Evolutionary conservation across 2,329 filamentous ascomycete genomes (phyloP), one percentile per base, ranked within the genome.

Genomic region (Alternaria triticimaculans): DNA sequence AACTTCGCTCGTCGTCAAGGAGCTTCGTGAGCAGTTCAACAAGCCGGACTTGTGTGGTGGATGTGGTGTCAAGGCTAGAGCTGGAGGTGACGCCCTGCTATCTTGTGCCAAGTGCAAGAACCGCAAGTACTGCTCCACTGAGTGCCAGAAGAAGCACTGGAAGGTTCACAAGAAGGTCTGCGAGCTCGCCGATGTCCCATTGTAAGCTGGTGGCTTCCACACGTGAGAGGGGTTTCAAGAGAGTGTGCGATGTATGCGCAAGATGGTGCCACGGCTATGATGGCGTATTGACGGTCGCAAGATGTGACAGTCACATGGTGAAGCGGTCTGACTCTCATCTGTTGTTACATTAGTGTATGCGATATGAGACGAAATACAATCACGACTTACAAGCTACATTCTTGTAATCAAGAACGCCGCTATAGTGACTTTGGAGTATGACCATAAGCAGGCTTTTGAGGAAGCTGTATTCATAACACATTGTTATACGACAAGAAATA

Each of bases 61-160:
- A 5, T 73, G 71, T 55, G 65, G 66, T 9, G 54, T 21, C 10
- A 41, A 28, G n/a, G 37, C 54, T 7, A 49, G 53, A 6, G 14
- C 28, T 28, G 46, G 37, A 10, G 53, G 48, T 4, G 48, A 46
- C n/a, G 57, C 18, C 18, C 65, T 80, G 26, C 53, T 71, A 15
- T 48, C 53, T 20, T 79, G 77, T 41, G 48, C 62, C 25, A 71
- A 64, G 45, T 80, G 77, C 68, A 72, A 66, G 48, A 62, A 67
- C 12, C 60, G 67, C 51, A 68, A 50, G 60, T 80, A 78, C 69
- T 80, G 77, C 58, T 68, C 73, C 20, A 55, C 56, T 23, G 66
- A 60, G 21, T 79, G 76, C 53, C 76, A 79, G 63, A 76, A 72
- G 58, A 67, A 71, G 46, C 66, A 74, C 48, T 78, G 76, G 76